Base-by-base conservation (phyloP, 805 yeast species). In the Candida andamanensis region DNA sequence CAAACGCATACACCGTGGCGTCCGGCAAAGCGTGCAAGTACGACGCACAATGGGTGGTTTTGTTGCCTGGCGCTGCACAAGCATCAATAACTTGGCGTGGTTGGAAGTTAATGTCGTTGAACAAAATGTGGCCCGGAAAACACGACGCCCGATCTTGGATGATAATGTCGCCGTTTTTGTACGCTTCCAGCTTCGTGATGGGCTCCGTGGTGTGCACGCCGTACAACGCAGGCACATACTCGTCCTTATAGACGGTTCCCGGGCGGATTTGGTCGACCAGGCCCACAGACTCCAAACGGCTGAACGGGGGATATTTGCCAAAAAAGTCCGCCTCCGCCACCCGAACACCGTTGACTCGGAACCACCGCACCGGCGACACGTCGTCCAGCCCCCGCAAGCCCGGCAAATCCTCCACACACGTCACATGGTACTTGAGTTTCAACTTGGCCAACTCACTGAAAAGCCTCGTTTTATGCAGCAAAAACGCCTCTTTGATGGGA, bases 61-160 rank as follows among this genome's bases (percentile, higher is more conserved):
- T 94, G 57, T 92, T 92, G 4, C 99, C 99, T 4, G 99, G 99
- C 0, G 99, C 98, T 2, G 97, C 89, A 60, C 97, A 89, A 1
- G 96, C 82, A 59, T 92, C 99, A 27, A 92, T 83, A 8, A 87
- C 76, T 15, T 67, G 57, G 37, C 73, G 80, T 27, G 79, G 81
- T 2, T 33, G 30, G 4, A 74, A 65, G 1, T 52, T 34, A 1
- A 90, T 85, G 32, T 58, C 61, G 24, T 45, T 38, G 40, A 74
- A 67, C 29, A 92, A 58, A 17, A 92, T 87, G 39, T 76, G 77
- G 0, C 94, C 96, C 0, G 99, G 99, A 51, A 92, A 87, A 54
- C 98, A 92, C 2, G 97, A 87, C 0, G 97, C 96, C 31, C 98
- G 67, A 52, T 92, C 98, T 58, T 92, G 99, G 39, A 92, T 85